Evolutionary conservation across 108 stramenopile genomes (phyloP).

Genomic region (Nannochloropsis salina): DNA sequence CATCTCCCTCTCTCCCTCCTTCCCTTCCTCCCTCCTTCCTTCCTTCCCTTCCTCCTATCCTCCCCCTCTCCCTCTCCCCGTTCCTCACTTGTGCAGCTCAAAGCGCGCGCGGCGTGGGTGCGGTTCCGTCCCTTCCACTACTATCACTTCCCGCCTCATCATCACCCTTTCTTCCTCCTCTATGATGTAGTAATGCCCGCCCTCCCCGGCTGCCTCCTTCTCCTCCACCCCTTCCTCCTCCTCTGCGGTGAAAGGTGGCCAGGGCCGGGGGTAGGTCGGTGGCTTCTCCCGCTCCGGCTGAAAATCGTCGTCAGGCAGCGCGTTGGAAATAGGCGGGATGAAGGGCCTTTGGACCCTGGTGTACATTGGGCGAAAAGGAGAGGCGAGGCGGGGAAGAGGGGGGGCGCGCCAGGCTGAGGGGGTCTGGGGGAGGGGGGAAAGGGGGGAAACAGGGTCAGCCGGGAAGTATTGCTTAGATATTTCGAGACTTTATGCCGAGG

Average conservation of each 20-base stretch:
- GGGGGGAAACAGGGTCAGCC: too few relatives aligned
- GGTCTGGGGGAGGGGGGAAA: too few relatives aligned
- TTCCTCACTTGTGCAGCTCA: background rate
- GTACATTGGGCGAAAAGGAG: too few relatives aligned
- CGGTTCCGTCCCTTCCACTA: background rate
- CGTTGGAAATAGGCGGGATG: too few relatives aligned
- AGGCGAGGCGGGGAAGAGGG: too few relatives aligned
- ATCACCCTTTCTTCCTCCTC: background rate
- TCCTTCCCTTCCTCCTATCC: background rate
- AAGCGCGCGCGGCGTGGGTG: background rate
- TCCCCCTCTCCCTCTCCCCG: background rate
- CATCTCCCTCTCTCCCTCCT: too few relatives aligned
- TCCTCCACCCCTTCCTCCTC: conserved; percentile 14
- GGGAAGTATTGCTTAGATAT: too few relatives aligned
- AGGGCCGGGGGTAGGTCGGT: background rate
- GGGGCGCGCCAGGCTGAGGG: too few relatives aligned
- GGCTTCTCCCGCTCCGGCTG: background rate
- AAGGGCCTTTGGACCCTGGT: too few relatives aligned
- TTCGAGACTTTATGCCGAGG: too few relatives aligned
- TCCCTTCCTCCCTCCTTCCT: too few relatives aligned
- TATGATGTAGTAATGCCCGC: background rate
- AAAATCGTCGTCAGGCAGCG: too few relatives aligned
- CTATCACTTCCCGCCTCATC: background rate
- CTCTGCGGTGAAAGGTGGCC: background rate
- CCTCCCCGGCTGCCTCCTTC: background rate